Conservation (phyloP, 108 stramenopile species). For the Cyclotella cryptica region DNA sequence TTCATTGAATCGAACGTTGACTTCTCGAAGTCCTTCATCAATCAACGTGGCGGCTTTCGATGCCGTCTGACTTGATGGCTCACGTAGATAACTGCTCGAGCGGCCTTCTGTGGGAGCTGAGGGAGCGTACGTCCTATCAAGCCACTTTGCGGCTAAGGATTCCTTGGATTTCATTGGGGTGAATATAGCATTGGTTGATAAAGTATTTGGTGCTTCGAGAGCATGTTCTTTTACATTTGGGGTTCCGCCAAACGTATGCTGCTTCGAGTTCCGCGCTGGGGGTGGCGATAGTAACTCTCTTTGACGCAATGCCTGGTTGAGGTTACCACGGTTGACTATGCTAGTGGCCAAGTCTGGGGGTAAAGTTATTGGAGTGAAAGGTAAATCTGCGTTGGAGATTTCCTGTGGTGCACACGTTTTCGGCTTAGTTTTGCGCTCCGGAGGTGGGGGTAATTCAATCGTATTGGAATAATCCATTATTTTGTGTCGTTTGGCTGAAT, state of each 20-base stretch:
- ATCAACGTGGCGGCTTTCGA: too few species aligned
- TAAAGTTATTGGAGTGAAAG: too few species aligned
- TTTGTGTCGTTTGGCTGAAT: neutral
- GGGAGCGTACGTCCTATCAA: neutral
- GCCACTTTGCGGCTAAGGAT: neutral
- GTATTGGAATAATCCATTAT: neutral
- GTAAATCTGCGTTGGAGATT: too few species aligned
- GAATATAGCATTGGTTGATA: neutral
- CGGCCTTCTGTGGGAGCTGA: too few species aligned
- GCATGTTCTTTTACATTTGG: neutral
- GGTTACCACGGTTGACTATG: too few species aligned
- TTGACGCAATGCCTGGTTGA: too few species aligned
- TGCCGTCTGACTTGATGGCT: too few species aligned
- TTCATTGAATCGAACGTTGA: neutral
- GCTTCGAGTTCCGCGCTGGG: too few species aligned
- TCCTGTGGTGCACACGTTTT: neutral
- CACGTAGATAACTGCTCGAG: too few species aligned
- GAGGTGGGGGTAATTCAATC: neutral
- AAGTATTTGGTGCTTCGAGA: neutral
- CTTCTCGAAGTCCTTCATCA: neutral
- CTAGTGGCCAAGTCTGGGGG: too few species aligned
- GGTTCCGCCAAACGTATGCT: too few species aligned
- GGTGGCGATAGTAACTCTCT: too few species aligned
- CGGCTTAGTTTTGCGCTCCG: neutral
- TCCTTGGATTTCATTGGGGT: slow-evolving; percentile 11